phyloP scores from a whole-genome alignment of 2,329 filamentous ascomycete genomes.

The Botrytis byssoidea region DNA sequence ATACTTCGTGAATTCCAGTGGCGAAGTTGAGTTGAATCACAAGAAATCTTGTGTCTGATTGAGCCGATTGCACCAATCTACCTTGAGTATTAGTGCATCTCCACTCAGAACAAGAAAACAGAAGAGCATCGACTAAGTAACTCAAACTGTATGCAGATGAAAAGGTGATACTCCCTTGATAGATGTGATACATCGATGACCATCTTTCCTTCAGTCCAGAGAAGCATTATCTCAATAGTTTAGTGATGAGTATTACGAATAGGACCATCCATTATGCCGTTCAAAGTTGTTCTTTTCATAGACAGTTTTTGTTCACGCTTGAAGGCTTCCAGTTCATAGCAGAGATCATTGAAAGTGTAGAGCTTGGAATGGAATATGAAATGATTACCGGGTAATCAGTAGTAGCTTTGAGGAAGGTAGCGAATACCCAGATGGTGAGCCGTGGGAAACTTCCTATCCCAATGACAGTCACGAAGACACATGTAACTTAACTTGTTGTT shows the following conservation, averaged over 20 bases:
- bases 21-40: neutral
- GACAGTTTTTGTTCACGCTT: no score
- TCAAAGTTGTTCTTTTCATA: neutral
- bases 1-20: neutral
- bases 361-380: neutral
- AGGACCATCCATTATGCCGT: neutral
- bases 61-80: neutral
- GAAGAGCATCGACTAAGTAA: neutral
- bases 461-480: neutral
- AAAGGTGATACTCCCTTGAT: no score
- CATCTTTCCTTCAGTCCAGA: neutral
- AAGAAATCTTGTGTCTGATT: neutral
- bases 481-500: neutral
- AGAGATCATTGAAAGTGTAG: neutral
- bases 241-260: neutral
- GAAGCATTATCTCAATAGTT: neutral
- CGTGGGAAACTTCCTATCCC: neutral
- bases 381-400: neutral
- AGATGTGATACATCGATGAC: neutral
- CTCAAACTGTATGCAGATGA: neutral
- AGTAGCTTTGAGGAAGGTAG: neutral
- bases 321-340: neutral
- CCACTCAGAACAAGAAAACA: no score
- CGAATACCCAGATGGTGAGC: no score
- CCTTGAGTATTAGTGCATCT: neutral